phyloP scores from a whole-genome alignment of 2,329 filamentous ascomycete genomes.

The Coniella vitis region DNA sequence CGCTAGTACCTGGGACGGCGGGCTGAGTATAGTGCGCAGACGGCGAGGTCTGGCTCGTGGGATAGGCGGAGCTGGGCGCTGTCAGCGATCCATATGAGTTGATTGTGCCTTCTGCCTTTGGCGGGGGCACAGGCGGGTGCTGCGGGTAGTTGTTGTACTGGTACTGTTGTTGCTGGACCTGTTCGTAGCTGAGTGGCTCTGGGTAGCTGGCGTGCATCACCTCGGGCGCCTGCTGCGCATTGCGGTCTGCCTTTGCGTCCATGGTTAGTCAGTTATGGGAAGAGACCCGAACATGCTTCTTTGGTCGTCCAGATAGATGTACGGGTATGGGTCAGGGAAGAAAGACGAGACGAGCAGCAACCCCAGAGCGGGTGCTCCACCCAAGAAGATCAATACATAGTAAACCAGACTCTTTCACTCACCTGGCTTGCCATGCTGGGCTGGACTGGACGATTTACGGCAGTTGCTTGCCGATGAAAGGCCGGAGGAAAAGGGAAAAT shows the following conservation, averaged over 20 bases:
- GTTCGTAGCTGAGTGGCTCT: constrained; percentile 4
- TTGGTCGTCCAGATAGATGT: background rate
- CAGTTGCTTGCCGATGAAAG: background rate
- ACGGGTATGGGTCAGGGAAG: background rate
- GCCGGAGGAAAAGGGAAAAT: background rate
- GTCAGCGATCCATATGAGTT: background rate
- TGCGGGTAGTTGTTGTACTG: constrained; percentile 6
- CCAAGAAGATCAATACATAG: background rate
- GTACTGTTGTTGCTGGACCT: constrained; percentile 1
- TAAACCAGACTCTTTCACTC: background rate
- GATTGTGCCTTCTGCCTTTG: constrained; percentile 6
- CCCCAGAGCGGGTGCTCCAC: background rate
- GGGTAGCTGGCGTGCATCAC: constrained; percentile 5
- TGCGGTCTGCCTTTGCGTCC: constrained; percentile 5
- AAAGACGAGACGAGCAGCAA: background rate
- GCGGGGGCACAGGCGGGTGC: constrained; percentile 1
- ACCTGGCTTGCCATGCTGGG: background rate
- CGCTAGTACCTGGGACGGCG: background rate
- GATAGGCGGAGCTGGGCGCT: constrained; percentile 10
- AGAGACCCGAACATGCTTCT: background rate
- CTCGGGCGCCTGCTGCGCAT: constrained; percentile 14
- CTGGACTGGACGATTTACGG: background rate
- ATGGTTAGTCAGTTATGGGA: constrained; percentile 1
- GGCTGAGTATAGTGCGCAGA: background rate
- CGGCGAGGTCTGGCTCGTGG: constrained; percentile 11